These are phyloP conservation scores for Chytridiales sp. DNA, from an alignment of 371 early-diverging fungal species.

Conservation along the genomic window DNA sequence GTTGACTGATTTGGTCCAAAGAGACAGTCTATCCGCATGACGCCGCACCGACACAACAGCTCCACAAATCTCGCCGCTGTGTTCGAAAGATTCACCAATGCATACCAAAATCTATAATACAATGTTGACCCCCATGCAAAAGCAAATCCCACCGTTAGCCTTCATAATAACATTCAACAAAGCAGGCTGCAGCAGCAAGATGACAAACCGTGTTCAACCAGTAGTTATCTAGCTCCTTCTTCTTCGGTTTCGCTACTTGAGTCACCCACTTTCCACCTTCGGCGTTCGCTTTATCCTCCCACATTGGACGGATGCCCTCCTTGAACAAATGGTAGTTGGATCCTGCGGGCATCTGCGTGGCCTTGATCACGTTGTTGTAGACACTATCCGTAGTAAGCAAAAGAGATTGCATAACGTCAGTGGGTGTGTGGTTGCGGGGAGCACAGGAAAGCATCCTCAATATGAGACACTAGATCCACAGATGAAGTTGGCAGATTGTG, in stretches of 20 bases:
- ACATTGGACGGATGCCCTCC: conserved; percentile 96
- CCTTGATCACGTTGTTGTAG: conserved; percentile 83
- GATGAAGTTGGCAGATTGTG: too few species aligned
- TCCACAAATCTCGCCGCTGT: conserved; percentile 85
- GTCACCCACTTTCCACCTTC: conserved; percentile 96
- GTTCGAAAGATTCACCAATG: conserved; percentile 88
- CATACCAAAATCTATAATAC: conserved; percentile 81
- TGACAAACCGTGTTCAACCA: conserved; percentile 85
- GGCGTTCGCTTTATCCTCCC: conserved; percentile 98
- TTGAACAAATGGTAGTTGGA: conserved; percentile 97
- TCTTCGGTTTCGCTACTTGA: conserved; percentile 71
- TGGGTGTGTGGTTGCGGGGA: too few species aligned
- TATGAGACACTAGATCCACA: too few species aligned
- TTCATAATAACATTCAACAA: too few species aligned
- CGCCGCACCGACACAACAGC: conserved; percentile 85
- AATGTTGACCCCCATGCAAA: too few species aligned
- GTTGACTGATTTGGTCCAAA: conserved; percentile 85
- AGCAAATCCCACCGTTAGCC: too few species aligned
- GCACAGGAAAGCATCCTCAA: too few species aligned
- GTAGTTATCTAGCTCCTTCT: conserved; percentile 71
- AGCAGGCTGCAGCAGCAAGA: not conserved
- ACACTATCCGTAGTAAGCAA: conserved; percentile 60
- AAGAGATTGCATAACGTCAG: too few species aligned
- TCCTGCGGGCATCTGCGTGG: conserved; percentile 74
- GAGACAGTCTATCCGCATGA: conserved; percentile 74